phyloP scores from a whole-genome alignment of 768 basidiomycete species.

The Mrakia blollopis region DNA sequence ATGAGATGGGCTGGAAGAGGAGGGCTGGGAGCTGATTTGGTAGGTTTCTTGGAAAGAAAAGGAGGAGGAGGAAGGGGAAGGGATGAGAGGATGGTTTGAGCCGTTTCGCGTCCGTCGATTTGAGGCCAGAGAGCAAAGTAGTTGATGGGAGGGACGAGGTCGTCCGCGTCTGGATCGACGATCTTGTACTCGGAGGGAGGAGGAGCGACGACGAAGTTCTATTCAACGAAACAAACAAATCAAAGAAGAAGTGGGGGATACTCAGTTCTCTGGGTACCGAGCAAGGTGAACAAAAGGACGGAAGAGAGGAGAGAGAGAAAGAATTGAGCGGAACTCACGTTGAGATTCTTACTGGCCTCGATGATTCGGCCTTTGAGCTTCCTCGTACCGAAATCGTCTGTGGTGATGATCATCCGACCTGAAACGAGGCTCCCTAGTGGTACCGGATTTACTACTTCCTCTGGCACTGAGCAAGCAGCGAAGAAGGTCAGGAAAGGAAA shows the following conservation, averaged over 20 bases:
- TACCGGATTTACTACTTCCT: no score
- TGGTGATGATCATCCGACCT: background rate
- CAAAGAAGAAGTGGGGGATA: background rate
- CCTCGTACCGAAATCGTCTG: background rate
- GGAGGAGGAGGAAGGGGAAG: background rate
- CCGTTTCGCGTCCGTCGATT: background rate
- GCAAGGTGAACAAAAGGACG: no score
- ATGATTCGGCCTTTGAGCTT: no score
- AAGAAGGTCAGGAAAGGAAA: background rate
- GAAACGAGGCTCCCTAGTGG: no score
- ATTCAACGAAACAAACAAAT: background rate
- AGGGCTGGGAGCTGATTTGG: no score
- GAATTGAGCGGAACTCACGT: no score
- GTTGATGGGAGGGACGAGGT: background rate
- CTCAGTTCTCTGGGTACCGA: no score
- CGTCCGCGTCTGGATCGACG: background rate
- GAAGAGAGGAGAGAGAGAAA: no score
- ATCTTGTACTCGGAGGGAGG: background rate
- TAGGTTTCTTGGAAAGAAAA: no score
- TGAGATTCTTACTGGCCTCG: no score
- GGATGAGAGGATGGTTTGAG: background rate
- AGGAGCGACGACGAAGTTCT: background rate
- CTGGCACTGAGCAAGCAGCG: no score
- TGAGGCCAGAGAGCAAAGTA: slow-evolving; percentile 5
- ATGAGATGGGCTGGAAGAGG: background rate